These are phyloP conservation scores for Aspergillus hiratsukae DNA, from an alignment of 2,329 filamentous ascomycete species.

Conservation along the genomic window DNA sequence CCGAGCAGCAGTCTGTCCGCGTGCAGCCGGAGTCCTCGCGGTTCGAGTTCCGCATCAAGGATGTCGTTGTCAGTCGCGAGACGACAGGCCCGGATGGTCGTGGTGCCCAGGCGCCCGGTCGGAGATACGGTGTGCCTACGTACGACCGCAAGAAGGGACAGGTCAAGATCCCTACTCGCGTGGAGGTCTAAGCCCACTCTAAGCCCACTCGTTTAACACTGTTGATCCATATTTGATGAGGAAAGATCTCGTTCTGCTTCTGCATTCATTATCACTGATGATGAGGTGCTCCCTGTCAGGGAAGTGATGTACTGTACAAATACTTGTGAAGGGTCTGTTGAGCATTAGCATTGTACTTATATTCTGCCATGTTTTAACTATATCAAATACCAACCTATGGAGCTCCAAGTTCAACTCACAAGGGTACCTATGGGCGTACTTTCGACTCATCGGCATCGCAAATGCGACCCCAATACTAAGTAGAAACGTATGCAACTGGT, in stretches of 20 bases:
- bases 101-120: conserved; percentile 50
- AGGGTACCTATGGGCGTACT: not conserved
- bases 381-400: not conserved
- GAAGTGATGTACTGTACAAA: conserved; percentile 43
- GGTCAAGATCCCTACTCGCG: conserved; percentile 60
- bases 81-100: conserved; percentile 53
- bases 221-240: conserved; percentile 42
- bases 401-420: not conserved
- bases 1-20: conserved; percentile 42
- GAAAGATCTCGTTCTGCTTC: not conserved
- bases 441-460: not conserved
- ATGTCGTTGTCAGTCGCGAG: conserved; percentile 51
- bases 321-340: not conserved
- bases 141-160: conserved; percentile 60
- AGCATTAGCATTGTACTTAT: conserved; percentile 6
- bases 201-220: conserved; percentile 71
- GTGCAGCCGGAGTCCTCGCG: conserved; percentile 45
- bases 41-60: conserved; percentile 59
- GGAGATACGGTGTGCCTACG: conserved; percentile 59
- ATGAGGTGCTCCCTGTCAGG: not conserved
- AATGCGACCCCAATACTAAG: not conserved
- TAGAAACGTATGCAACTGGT: not conserved
- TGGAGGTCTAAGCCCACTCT: conserved; percentile 43
- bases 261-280: not conserved
- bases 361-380: conserved; percentile 2